phyloP scores from a whole-genome alignment of 2,329 filamentous ascomycete genomes.

The Nakataea oryzae region DNA sequence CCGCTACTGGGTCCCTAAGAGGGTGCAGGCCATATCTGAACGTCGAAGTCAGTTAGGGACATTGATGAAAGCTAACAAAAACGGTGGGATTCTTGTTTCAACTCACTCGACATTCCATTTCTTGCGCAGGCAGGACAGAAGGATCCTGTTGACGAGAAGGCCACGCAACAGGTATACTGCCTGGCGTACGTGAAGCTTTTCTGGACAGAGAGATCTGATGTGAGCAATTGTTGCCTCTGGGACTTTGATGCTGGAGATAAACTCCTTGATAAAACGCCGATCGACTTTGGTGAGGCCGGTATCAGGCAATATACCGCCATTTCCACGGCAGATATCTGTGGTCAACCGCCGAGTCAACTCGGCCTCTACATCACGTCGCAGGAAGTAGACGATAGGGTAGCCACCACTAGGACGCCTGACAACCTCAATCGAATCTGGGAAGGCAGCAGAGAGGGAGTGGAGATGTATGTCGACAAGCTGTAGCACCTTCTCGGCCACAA shows the following conservation, averaged over 20 bases:
- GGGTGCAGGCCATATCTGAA: conserved; percentile 44
- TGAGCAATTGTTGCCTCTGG: not conserved
- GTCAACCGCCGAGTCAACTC: conserved; percentile 27
- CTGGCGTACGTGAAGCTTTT: conserved; percentile 19
- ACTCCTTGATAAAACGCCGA: conserved; percentile 12
- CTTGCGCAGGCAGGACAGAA: conserved; percentile 50
- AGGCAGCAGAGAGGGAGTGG: conserved; percentile 21
- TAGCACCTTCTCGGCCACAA: conserved; percentile 28
- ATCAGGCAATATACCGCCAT: conserved; percentile 13
- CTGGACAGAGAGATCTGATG: conserved; percentile 12
- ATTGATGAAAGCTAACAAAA: not conserved
- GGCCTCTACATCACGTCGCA: conserved; percentile 35
- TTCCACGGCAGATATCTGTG: conserved; percentile 25
- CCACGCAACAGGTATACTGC: conserved; percentile 50
- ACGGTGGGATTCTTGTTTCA: not conserved
- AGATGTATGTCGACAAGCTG: conserved; percentile 26
- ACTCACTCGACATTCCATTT: conserved; percentile 49
- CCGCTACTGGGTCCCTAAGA: conserved; percentile 46
- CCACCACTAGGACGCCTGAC: conserved; percentile 22
- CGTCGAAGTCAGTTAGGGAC: not conserved
- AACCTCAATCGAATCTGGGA: conserved; percentile 35
- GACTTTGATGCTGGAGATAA: conserved; percentile 5
- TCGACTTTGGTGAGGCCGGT: conserved; percentile 16
- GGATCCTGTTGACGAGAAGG: conserved; percentile 47
- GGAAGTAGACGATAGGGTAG: conserved; percentile 48